These are phyloP conservation scores for Apiotrichum siamense DNA, from an alignment of 1,284 basidiomycete genomes.

Conservation along the genomic window DNA sequence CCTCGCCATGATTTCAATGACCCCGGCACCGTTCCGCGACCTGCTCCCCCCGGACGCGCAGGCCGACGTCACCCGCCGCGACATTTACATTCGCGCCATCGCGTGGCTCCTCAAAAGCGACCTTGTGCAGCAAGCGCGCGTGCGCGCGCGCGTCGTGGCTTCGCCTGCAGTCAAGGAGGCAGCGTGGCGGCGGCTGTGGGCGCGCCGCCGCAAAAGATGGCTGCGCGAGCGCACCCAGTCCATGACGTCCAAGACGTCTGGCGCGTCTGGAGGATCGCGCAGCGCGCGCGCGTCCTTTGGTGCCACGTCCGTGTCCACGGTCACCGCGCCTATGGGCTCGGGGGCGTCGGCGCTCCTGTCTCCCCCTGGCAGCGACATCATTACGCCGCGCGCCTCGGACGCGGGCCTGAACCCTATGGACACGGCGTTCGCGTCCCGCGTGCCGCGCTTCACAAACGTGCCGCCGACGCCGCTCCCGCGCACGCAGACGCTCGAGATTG, in stretches of 20 bases:
- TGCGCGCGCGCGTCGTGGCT: constrained; percentile 76
- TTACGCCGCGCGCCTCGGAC: background rate
- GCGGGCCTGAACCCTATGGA: constrained; percentile 4
- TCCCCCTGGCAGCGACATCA: background rate
- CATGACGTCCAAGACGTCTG: constrained; percentile 1
- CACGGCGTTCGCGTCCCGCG: constrained; percentile 6
- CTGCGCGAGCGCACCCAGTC: constrained; percentile 15
- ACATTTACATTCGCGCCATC: constrained; percentile 73
- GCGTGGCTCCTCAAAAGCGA: constrained; percentile 86
- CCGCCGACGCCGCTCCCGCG: background rate
- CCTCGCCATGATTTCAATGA: constrained; percentile 63
- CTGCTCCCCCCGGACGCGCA: constrained; percentile 28
- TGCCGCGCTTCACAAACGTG: constrained; percentile 4
- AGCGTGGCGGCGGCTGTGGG: constrained; percentile 41
- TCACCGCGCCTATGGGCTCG: background rate
- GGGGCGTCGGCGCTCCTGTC: background rate
- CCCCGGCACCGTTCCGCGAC: constrained; percentile 58
- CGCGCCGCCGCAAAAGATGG: constrained; percentile 32
- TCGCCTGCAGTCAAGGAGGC: constrained; percentile 66
- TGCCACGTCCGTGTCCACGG: background rate
- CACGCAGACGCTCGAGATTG: background rate
- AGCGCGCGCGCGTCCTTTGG: constrained; percentile 6
- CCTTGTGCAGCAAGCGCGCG: constrained; percentile 76
- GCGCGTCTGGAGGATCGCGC: background rate
- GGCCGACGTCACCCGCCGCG: constrained; percentile 45